phyloP scores from a whole-genome alignment of 2,329 filamentous ascomycete species.

The Pyricularia sp. region DNA sequence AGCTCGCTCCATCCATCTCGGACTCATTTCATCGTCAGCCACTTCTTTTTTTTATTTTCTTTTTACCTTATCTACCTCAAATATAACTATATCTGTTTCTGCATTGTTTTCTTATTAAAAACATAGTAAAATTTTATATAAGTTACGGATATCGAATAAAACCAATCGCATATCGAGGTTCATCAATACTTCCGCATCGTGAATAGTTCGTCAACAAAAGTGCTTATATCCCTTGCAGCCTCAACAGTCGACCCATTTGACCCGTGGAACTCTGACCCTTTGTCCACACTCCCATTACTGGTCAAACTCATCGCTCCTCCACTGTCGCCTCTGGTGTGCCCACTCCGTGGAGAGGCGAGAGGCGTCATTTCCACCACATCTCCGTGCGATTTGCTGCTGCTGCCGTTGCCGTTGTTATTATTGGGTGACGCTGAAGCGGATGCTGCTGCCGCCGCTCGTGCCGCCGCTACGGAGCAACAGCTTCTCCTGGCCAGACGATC shows the following conservation, averaged over 20 bases:
- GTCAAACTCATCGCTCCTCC: background rate
- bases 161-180: background rate
- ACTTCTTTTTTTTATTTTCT: background rate
- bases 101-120: background rate
- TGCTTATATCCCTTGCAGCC: background rate
- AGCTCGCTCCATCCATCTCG: background rate
- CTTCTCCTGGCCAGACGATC: background rate
- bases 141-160: background rate
- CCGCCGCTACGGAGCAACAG: background rate
- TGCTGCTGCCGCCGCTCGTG: background rate
- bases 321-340: background rate
- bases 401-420: background rate
- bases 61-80: too few relatives aligned
- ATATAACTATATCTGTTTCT: background rate
- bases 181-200: background rate
- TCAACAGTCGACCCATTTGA: background rate
- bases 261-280: background rate
- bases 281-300: background rate
- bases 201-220: slow-evolving; percentile 1
- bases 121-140: background rate
- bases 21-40: background rate
- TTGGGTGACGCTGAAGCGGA: background rate
- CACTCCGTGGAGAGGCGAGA: background rate
- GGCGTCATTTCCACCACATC: background rate
- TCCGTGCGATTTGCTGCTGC: background rate